Evolutionary conservation across 1,139 yeast species (phyloP).

Genomic region (Saccharomyces hybrid): DNA sequence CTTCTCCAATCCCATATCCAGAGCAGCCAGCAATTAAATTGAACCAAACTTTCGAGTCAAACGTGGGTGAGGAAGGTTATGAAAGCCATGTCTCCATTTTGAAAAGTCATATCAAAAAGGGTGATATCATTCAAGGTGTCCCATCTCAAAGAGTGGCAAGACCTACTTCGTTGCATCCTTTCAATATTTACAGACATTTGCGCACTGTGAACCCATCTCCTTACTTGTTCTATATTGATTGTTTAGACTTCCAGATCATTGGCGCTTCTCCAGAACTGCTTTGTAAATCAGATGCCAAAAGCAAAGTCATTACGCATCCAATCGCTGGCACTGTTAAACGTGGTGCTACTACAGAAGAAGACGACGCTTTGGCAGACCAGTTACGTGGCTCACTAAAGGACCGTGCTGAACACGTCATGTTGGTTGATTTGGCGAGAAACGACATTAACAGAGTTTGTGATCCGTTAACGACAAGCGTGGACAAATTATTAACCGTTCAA

Average conservation of each 20-base stretch:
- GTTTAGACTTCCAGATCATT: slow-evolving; percentile 83
- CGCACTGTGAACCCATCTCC: slow-evolving; percentile 97
- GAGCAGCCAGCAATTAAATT: slow-evolving; percentile 63
- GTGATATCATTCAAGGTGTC: slow-evolving; percentile 95
- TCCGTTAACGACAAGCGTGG: slow-evolving; percentile 77
- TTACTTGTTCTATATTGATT: slow-evolving; percentile 86
- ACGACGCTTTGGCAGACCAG: slow-evolving; percentile 69
- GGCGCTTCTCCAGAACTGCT: slow-evolving; percentile 96
- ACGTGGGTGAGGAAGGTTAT: slow-evolving; percentile 90
- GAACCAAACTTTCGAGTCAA: slow-evolving; percentile 66
- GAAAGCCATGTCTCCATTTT: slow-evolving; percentile 69
- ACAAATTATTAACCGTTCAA: slow-evolving; percentile 79
- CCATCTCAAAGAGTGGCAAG: slow-evolving; percentile 96
- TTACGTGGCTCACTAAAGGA: slow-evolving; percentile 79
- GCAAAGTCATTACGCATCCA: slow-evolving; percentile 85
- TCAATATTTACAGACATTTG: slow-evolving; percentile 88
- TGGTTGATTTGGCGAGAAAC: slow-evolving; percentile 93
- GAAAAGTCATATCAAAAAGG: slow-evolving; percentile 75
- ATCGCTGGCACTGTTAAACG: slow-evolving; percentile 94
- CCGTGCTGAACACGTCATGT: slow-evolving; percentile 96
- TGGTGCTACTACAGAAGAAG: slow-evolving; percentile 87
- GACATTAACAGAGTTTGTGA: slow-evolving; percentile 93
- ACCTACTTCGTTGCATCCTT: slow-evolving; percentile 91
- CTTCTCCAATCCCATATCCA: slow-evolving; percentile 42
- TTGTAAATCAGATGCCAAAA: slow-evolving; percentile 68